Evolutionary conservation across 768 basidiomycete genomes (phyloP).

Genomic region (Suillus luteus): DNA sequence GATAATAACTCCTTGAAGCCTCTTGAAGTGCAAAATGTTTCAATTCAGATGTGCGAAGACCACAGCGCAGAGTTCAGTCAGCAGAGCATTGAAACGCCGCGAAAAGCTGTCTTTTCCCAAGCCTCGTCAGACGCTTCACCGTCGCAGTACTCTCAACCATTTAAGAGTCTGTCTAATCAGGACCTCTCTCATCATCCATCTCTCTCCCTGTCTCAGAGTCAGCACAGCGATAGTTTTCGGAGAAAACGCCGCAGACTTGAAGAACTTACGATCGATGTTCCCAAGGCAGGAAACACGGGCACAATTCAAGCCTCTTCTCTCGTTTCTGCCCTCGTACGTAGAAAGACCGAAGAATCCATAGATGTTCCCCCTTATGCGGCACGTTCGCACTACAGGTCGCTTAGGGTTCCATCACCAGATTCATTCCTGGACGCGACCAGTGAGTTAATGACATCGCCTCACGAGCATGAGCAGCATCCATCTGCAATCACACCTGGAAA

Average conservation of each 20-base stretch:
- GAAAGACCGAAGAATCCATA: not conserved
- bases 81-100: not conserved
- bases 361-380: too few relatives aligned
- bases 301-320: not conserved
- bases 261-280: not conserved
- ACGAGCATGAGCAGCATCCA: not conserved
- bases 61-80: not conserved
- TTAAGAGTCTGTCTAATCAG: constrained; percentile 23
- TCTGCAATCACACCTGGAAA: not conserved
- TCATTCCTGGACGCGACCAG: not conserved
- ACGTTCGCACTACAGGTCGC: not conserved
- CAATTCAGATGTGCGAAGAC: not conserved
- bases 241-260: not conserved
- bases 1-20: not conserved
- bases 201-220: constrained; percentile 6
- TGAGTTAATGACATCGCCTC: not conserved
- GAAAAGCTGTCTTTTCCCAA: not conserved
- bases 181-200: not conserved
- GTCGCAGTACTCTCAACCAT: constrained; percentile 15
- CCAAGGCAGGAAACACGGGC: not conserved
- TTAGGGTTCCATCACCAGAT: constrained; percentile 3
- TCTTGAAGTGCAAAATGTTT: not conserved
- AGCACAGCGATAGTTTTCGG: not conserved
- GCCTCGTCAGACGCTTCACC: not conserved
- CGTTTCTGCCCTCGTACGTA: not conserved